These are phyloP conservation scores for Syncephalis plumigaleata DNA, from an alignment of 371 early-diverging fungal genomes.

Conservation along the genomic window DNA sequence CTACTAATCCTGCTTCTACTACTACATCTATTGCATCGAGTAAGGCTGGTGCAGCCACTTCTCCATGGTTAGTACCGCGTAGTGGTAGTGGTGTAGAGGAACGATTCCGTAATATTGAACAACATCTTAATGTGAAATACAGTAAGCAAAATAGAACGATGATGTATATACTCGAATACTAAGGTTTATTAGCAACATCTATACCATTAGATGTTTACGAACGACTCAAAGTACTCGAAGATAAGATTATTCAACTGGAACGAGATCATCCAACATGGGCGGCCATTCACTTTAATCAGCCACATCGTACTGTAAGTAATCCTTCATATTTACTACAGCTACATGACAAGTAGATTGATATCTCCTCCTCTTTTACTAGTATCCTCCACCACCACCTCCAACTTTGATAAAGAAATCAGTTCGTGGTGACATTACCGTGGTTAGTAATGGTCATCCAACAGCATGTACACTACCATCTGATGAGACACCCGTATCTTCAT, in stretches of 20 bases:
- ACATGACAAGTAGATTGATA: too few species aligned
- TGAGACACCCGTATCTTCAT: too few species aligned
- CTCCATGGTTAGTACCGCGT: not conserved
- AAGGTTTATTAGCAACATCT: slow-evolving; percentile 10
- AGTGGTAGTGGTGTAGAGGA: slow-evolving; percentile 17
- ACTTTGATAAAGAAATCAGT: too few species aligned
- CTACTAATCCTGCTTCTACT: too few species aligned
- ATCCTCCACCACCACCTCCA: too few species aligned
- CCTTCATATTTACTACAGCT: not conserved
- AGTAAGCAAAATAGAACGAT: too few species aligned
- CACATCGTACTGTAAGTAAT: slow-evolving; percentile 20
- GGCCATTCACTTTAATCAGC: slow-evolving; percentile 48
- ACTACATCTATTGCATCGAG: slow-evolving; percentile 8
- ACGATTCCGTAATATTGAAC: slow-evolving; percentile 34
- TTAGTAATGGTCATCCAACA: too few species aligned
- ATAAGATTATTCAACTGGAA: slow-evolving; percentile 46
- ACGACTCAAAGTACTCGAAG: slow-evolving; percentile 45
- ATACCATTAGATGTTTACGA: slow-evolving; percentile 19
- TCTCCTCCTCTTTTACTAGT: too few species aligned
- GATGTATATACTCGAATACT: too few species aligned
- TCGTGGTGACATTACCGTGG: too few species aligned
- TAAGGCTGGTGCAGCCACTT: slow-evolving; percentile 1
- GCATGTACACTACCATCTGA: too few species aligned
- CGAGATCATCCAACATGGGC: slow-evolving; percentile 52
- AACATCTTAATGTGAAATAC: slow-evolving; percentile 43